phyloP scores from a whole-genome alignment of 192 early-diverging fungal genomes.

The Backusella sp. region DNA sequence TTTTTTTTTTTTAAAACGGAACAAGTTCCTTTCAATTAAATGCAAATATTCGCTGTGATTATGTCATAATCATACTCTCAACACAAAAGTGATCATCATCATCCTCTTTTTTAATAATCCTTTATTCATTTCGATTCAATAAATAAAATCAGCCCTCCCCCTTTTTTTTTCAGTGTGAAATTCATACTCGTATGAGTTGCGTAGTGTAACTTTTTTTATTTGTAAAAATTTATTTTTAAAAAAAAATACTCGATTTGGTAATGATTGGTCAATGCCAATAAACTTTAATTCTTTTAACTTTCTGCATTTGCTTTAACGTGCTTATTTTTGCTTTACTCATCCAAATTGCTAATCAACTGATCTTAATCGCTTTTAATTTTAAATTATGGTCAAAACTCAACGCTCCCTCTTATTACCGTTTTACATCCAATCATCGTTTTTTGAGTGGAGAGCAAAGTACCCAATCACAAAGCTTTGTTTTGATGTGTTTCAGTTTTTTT shows the following conservation, averaged over 20 bases:
- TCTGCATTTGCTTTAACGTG: not conserved
- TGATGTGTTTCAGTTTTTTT: not conserved
- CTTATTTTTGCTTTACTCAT: too few relatives aligned
- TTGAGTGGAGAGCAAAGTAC: not conserved
- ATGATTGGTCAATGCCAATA: slow-evolving; percentile 2
- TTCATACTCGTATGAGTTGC: not conserved
- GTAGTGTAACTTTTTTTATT: not conserved
- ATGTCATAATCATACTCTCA: not conserved
- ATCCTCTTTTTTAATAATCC: too few relatives aligned
- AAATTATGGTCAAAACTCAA: not conserved
- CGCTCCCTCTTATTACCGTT: not conserved
- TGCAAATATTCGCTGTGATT: not conserved
- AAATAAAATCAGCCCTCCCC: not conserved
- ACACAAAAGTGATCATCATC: too few relatives aligned
- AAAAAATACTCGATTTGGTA: not conserved
- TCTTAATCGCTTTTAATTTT: not conserved
- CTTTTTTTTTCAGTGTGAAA: not conserved
- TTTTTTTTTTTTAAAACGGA: not conserved
- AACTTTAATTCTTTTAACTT: not conserved
- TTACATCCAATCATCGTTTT: not conserved
- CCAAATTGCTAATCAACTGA: too few relatives aligned
- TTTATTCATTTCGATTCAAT: not conserved
- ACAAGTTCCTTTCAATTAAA: not conserved
- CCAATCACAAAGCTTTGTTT: not conserved
- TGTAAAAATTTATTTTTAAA: not conserved